These are phyloP conservation scores for Morella rubra DNA, from an alignment of 306 rosid species.

Conservation along the genomic window DNA sequence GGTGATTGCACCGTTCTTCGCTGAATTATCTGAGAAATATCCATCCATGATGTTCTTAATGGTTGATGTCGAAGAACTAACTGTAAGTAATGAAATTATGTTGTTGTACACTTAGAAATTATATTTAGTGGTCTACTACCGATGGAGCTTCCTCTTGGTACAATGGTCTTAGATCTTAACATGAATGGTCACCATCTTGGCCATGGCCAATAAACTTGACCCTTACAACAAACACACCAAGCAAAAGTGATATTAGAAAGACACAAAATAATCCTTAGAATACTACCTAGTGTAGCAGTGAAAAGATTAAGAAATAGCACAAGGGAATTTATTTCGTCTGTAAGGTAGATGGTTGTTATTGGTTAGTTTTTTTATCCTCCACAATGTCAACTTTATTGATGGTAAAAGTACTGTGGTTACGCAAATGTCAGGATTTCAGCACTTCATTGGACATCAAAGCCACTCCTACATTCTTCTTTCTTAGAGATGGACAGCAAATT, in stretches of 20 bases:
- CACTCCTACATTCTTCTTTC: slow-evolving; percentile 97
- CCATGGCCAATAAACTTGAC: not conserved
- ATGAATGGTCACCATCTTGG: not conserved
- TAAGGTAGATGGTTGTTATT: not conserved
- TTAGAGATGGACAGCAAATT: slow-evolving; percentile 72
- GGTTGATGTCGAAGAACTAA: slow-evolving; percentile 88
- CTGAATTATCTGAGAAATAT: slow-evolving; percentile 80
- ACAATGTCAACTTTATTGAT: slow-evolving; percentile 13
- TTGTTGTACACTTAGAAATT: not conserved
- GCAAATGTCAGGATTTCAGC: slow-evolving; percentile 73
- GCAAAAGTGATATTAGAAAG: slow-evolving; percentile 14
- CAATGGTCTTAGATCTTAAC: slow-evolving; percentile 4
- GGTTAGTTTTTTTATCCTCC: not conserved
- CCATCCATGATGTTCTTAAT: slow-evolving; percentile 75
- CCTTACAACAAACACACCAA: not conserved
- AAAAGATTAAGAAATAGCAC: not conserved
- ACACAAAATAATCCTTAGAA: not conserved
- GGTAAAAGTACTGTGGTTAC: slow-evolving; percentile 7
- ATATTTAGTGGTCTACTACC: not conserved
- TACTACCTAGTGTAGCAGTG: too few species aligned
- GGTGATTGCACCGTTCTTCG: slow-evolving; percentile 65
- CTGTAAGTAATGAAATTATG: slow-evolving; percentile 53
- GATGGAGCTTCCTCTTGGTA: not conserved
- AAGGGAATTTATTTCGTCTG: too few species aligned
- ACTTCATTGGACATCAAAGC: slow-evolving; percentile 96